These are phyloP conservation scores for Nicotiana sylvestris DNA, from an alignment of 257 asterid genomes.

Conservation along the genomic window DNA sequence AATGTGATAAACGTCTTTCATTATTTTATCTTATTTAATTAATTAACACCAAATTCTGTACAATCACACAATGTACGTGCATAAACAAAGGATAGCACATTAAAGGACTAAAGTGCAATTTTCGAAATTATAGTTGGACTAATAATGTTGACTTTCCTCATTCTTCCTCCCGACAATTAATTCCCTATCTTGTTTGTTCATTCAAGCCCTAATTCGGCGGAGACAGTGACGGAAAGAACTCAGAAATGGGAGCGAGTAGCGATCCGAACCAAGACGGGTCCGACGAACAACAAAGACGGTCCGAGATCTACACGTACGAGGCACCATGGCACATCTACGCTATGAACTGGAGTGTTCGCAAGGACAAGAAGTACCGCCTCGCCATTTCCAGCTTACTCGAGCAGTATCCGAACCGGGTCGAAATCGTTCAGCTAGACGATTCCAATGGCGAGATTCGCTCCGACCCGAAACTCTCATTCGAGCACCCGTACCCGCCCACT, in stretches of 20 bases:
- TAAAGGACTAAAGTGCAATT: constrained; percentile 3
- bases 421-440: constrained; percentile 81
- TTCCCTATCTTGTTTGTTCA: background rate
- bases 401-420: constrained; percentile 79
- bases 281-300: constrained; percentile 93
- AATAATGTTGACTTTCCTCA: background rate
- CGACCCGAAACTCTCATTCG: constrained; percentile 75
- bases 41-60: background rate
- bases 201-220: background rate
- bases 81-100: background rate
- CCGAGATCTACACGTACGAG: constrained; percentile 97
- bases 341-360: constrained; percentile 90
- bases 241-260: constrained; percentile 63
- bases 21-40: background rate
- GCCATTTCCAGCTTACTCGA: constrained; percentile 84
- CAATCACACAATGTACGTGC: background rate
- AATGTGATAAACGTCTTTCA: too few relatives aligned
- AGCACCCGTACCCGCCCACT: constrained; percentile 95
- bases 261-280: constrained; percentile 77
- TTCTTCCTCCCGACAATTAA: background rate
- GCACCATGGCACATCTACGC: constrained; percentile 98
- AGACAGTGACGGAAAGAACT: background rate
- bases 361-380: constrained; percentile 86
- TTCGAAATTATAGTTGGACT: background rate
- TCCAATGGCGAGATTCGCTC: constrained; percentile 81